These are phyloP conservation scores for Tuber indicum DNA, from an alignment of 495 filamentous ascomycete species.

Conservation along the genomic window DNA sequence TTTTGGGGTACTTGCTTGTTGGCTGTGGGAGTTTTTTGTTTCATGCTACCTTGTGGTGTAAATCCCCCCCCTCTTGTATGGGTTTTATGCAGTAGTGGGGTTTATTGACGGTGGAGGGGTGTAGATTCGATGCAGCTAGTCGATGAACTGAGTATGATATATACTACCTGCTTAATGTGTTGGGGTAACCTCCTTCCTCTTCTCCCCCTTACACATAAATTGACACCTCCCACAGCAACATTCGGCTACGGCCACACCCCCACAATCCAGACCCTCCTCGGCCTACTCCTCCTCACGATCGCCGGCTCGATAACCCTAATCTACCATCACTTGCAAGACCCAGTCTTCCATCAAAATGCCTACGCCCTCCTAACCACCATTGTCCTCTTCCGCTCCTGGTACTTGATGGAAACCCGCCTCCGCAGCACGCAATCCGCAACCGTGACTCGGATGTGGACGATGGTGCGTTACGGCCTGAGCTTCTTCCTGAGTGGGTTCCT, in stretches of 20 bases:
- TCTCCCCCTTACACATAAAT: background rate
- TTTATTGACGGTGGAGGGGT: constrained; percentile 6
- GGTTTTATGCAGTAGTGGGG: background rate
- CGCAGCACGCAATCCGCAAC: constrained; percentile 57
- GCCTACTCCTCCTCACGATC: constrained; percentile 38
- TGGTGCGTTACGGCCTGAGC: constrained; percentile 62
- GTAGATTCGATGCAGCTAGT: constrained; percentile 95
- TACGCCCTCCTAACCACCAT: constrained; percentile 74
- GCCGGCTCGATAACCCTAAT: constrained; percentile 37
- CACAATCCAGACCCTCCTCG: constrained; percentile 54
- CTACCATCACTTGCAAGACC: constrained; percentile 91
- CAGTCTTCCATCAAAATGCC: constrained; percentile 82
- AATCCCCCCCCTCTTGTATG: constrained; percentile 22
- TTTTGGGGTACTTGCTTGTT: constrained; percentile 69
- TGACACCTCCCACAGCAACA: constrained; percentile 49
- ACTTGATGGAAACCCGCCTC: constrained; percentile 78
- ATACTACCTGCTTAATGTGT: constrained; percentile 86
- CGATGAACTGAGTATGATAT: constrained; percentile 96
- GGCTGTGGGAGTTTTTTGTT: constrained; percentile 76
- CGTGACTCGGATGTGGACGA: constrained; percentile 66
- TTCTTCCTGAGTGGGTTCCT: constrained; percentile 78
- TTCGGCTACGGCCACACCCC: constrained; percentile 65
- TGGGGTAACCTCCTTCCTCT: constrained; percentile 48
- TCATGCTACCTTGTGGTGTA: constrained; percentile 76
- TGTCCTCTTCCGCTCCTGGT: constrained; percentile 75